These are phyloP conservation scores for Parachlorella kessleri DNA, from an alignment of 139 green algal species.

Conservation along the genomic window DNA sequence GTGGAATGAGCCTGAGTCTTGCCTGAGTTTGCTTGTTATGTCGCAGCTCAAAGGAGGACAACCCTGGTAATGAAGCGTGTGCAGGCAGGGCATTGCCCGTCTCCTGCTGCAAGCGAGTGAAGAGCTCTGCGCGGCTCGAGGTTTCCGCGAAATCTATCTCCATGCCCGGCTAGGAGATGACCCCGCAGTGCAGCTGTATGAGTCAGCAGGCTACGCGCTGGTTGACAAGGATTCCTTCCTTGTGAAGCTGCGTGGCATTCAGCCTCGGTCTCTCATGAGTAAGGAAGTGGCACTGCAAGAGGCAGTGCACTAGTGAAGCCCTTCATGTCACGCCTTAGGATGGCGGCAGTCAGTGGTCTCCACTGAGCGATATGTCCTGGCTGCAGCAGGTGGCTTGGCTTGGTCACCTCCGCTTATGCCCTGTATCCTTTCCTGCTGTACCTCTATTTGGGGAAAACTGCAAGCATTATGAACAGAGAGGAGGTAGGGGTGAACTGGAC, in stretches of 20 bases:
- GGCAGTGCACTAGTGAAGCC: neutral
- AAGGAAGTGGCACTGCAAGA: neutral
- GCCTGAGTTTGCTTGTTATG: neutral
- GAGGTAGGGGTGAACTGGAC: too few relatives aligned
- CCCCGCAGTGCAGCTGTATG: constrained; percentile 28
- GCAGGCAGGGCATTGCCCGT: constrained; percentile 23
- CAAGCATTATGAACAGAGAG: too few relatives aligned
- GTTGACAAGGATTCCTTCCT: constrained; percentile 1
- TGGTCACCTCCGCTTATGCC: neutral
- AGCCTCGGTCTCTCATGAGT: constrained; percentile 21
- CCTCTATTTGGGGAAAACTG: too few relatives aligned
- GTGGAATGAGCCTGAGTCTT: neutral
- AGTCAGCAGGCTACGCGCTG: constrained; percentile 6
- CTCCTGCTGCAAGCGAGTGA: constrained; percentile 29
- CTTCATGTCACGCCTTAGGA: too few relatives aligned
- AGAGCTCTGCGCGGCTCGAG: neutral
- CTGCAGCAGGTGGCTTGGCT: neutral
- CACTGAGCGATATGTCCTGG: neutral
- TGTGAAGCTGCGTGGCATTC: constrained; percentile 20
- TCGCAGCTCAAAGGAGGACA: neutral
- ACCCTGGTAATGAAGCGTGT: neutral
- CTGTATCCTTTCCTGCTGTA: neutral
- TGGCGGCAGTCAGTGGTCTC: too few relatives aligned
- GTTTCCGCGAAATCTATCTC: constrained; percentile 11
- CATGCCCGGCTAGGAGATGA: constrained; percentile 21